Base-by-base conservation (phyloP, 2,329 filamentous ascomycete species). In the Verticillium klebahnii region DNA sequence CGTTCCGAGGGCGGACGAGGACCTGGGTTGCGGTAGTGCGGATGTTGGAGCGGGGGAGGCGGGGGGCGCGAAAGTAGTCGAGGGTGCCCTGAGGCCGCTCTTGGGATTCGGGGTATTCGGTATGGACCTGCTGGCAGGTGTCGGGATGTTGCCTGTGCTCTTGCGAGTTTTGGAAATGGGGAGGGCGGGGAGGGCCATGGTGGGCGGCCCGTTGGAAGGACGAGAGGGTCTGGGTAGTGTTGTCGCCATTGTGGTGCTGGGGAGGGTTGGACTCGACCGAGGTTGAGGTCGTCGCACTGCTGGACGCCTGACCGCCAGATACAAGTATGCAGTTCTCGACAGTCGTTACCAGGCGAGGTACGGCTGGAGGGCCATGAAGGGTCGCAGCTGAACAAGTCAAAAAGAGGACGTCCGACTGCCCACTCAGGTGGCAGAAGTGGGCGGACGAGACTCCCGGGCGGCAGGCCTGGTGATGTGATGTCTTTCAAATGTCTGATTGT, bases 111-210 rank as follows among this genome's bases (percentile, higher is more conserved):
- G 64, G 19, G 83, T 80, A 70, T 78, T 72, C 64, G 80, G 73
- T 65, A 77, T 68, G 64, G 77, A 71, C 69, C 75, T 82, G 34
- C 75, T 82, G 19, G 74, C 72, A 3, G 73, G 74, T 37, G 71
- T 80, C 66, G 77, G 76, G 57, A 80, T 76, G 62, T 70, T 78
- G 60, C 77, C 83, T 61, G 79, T 87, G 74, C 85, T 89, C 73
- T 89, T 91, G 65, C 91, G 85, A 45, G 89, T 87, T 75, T 92
- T 95, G 56, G 82, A 76, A 19, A 90, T 80, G 32, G 92, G 91
- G 57, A 96, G 78, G 54, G 90, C 88, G 54, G 92, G 91, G 29
- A 95, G 79, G 32, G 89, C 85, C 65, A 87, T 84, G 34, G 85
- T 87, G 17, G 92, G 90, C 57, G 92, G 89, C 62, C 87, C 89